Base-by-base conservation (phyloP, 352 stramenopile genomes). In the Pythium aristosporum region DNA sequence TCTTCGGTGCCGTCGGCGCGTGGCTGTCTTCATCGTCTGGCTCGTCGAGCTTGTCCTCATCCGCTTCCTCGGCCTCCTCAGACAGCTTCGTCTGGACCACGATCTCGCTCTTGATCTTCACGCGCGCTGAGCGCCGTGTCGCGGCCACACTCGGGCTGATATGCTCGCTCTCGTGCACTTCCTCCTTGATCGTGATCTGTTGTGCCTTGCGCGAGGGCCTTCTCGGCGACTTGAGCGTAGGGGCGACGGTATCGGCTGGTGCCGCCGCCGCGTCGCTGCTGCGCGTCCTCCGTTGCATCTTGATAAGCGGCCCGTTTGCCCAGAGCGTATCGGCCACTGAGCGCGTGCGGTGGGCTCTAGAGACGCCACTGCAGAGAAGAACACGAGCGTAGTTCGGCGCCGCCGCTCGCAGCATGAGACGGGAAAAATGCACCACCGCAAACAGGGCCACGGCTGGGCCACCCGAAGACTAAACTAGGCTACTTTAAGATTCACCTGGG, bases 241-340 rank as follows among this genome's bases (percentile, higher is more conserved):
- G 15, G 11, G 15, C 36, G 25, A 41, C 48, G 18, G 70, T 61
- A 23, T 51, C 73, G 23, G 60, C 57, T 7, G 23, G 42, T 18
- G 67, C 46, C 16, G 28, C 16, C 32, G 41, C 10, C 12, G 60
- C 32, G 71, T 62, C 21, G 56, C 55, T 21, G 41, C 63, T 64
- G 48, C 68, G 61, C 9, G 63, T 73, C 3, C 77, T 73, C 36
- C 80, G 67, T 44, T 76, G 77, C 77, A 85, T 43, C 52, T 48
- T 1, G 21, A 58, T 8, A 42, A 18, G 20, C 21, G 36, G n/a
- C 1, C 0, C 28, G 44, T 32, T 49, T 11, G 13, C 30, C 18
- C 18, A 18, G 55, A 9, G 12, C n/a, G n/a, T 48, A 20, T 4
- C 13, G 28, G 20, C 9, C 18, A 39, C 30, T 32, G 43, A 2